Base-by-base conservation (phyloP, 2,329 filamentous ascomycete genomes). In the Penicillium sp. region DNA sequence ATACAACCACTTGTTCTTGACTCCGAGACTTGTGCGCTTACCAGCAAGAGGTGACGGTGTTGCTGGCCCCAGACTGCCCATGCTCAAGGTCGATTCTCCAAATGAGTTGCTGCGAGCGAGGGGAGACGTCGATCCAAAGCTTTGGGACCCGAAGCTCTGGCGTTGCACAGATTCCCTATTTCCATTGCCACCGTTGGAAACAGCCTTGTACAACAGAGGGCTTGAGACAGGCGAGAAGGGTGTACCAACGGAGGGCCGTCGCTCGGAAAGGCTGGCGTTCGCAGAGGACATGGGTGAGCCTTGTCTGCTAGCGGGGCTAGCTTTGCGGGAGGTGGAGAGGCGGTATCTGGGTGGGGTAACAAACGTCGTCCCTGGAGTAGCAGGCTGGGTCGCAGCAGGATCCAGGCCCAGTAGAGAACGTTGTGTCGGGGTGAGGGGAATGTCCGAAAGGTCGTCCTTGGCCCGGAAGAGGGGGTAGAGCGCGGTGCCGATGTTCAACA, bases 1-100 rank as follows among this genome's bases (percentile, higher is more conserved):
- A 69, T 96, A 97, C 56, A 97, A 74, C 93, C 93, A 97, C 76
- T 94, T 96, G 77, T 86, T 96, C 74, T 93, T 97, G 68, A 97
- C 69, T 0, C 86, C 86, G 48, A 95, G 85, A 61, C 85, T 92
- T 40, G 87, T 86, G 53, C 85, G 83, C 76, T 88, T 91, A 36
- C 82, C 70, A 48, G 65, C 81, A 5, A 79, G 75, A 1, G 90
- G 89, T 59, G 86, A 92, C 1, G 89, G 89, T 16, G 88, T 87
- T 13, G 82, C 80, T 1, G 88, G 85, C 1, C 75, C 76, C n/a
- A 67, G 54, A 29, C 84, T 40, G 21, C 44, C 50, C 29, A 53
- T 34, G 36, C 50, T 53, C 29, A 34, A 29, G 8, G 44, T 83
- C 18, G 85, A 74, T 54, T 71, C 73, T 52, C 66, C 65, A 44